A percentile compares a stretch with the other conserved stretches of the same genome.
phyloP scores from a whole-genome alignment of 768 basidiomycete genomes.

The Mrakia blollopis region DNA sequence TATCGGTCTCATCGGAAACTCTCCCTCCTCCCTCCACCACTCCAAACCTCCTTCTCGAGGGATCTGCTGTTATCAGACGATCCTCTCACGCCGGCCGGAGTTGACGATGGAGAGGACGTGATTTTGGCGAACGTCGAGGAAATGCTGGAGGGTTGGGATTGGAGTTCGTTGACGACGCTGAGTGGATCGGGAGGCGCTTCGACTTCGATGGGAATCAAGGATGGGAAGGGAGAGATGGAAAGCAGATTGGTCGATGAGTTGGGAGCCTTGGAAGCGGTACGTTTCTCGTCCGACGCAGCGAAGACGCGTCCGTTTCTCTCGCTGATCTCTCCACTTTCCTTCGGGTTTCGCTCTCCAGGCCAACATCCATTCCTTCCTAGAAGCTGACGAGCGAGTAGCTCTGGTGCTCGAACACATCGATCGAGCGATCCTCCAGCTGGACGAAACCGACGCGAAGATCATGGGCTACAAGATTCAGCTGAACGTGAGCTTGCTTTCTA shows the following conservation, averaged over 20 bases:
- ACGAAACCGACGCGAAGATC: constrained; percentile 80
- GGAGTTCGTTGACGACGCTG: constrained; percentile 58
- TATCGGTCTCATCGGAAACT: constrained; percentile 51
- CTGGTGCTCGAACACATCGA: constrained; percentile 83
- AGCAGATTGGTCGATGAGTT: constrained; percentile 82
- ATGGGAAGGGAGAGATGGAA: constrained; percentile 69
- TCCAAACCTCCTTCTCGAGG: constrained; percentile 42
- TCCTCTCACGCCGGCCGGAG: constrained; percentile 58
- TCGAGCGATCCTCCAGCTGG: constrained; percentile 79
- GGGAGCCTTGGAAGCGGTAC: constrained; percentile 85
- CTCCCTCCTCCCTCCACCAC: constrained; percentile 41
- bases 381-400: constrained; percentile 85
- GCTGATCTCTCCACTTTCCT: constrained; percentile 10
- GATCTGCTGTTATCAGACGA: constrained; percentile 55
- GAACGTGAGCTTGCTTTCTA: constrained; percentile 57
- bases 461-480: constrained; percentile 94
- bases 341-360: constrained; percentile 54
- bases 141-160: constrained; percentile 98
- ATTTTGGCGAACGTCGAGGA: constrained; percentile 92
- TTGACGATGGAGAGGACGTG: constrained; percentile 51
- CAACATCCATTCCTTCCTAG: constrained; percentile 94
- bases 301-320: neutral
- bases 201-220: constrained; percentile 57
- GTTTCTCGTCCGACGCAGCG: constrained; percentile 22
- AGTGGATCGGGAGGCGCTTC: constrained; percentile 36